Percentiles rank a stretch among this genome's conserved stretches.
phyloP scores from a whole-genome alignment of 352 stramenopile genomes.

The Aphanomyces astaci region DNA sequence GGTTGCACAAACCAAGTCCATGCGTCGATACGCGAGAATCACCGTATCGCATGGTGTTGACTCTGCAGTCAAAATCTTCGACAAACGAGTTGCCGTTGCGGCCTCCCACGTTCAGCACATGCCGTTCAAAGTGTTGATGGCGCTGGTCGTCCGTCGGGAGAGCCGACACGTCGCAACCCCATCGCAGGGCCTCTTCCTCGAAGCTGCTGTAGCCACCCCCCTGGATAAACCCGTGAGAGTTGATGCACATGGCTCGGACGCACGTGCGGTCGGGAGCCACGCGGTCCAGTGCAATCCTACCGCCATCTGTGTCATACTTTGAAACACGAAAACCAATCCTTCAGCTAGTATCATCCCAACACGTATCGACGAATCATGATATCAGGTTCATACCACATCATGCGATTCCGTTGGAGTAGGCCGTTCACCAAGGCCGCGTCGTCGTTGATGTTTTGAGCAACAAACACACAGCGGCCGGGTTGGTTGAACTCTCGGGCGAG shows the following conservation, averaged over 20 bases:
- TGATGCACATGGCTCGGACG: not conserved
- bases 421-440: not conserved
- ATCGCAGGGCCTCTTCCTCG: constrained; percentile 1
- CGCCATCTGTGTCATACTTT: too few species aligned
- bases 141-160: not conserved
- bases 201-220: not conserved
- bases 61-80: not conserved
- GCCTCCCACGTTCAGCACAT: not conserved
- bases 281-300: not conserved
- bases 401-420: not conserved
- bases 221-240: constrained; percentile 11
- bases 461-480: not conserved
- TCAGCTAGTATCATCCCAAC: not conserved
- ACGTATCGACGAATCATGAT: not conserved
- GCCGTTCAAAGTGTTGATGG: not conserved
- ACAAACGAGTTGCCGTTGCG: not conserved
- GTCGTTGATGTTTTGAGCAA: constrained; percentile 19
- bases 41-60: not conserved
- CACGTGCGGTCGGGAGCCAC: not conserved
- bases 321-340: too few species aligned
- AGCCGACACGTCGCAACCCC: constrained; percentile 2
- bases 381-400: constrained; percentile 10
- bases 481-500: not conserved
- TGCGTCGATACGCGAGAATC: too few species aligned
- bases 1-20: too few species aligned